Evolutionary conservation across 148 eudicot genomes (phyloP), one percentile per base, ranked within the genome.

Genomic region (Rhododendron ferrugineum): DNA sequence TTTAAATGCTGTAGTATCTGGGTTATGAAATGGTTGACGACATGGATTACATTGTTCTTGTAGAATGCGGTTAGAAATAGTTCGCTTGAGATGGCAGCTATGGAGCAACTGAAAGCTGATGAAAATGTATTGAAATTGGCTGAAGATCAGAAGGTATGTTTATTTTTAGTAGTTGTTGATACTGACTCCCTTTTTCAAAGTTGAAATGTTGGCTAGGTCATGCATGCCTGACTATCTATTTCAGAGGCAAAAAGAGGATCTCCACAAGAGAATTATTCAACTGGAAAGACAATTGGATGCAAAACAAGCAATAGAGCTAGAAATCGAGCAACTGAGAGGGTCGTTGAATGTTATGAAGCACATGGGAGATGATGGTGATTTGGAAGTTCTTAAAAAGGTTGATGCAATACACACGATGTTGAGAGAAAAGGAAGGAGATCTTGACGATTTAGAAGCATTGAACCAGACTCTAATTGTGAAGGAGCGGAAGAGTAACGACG

Each of bases 401-500:
- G 96, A 94, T 20, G 81, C 16, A 32, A 90, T 94, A 82, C 92
- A 86, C 30, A 89, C 88, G 85, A 89, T 85, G 32, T 86, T 97
- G 89, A 90, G 94, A 82, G 99, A 97, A 47, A 95, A 93, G 86
- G 98, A 94, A 89, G 94, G 86, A 87, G 92, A 86, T 83, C 93
- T 91, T 81, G 96, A 90, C 1, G 92, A 83, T 46, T 89, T 95
- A 81, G 94, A 94, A 86, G 86, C 92, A 78, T 82, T 97, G 79
- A 95, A 95, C 84, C 99, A 97, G 86, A 88, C 96, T 52, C 92
- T 97, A 34, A 90, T 97, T 40, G 90, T 94, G 79, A 91, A 93
- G 85, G 99, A 97, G 90, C 90, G 98, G 86, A 89, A 87, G 91
- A 93, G 92, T 90, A 97, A 97, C 47, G 98, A 94, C 42, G 99